Percentiles rank a stretch among this genome's conserved stretches.
phyloP scores from a whole-genome alignment of 257 asterid species.

The Ophiorrhiza pumila region DNA sequence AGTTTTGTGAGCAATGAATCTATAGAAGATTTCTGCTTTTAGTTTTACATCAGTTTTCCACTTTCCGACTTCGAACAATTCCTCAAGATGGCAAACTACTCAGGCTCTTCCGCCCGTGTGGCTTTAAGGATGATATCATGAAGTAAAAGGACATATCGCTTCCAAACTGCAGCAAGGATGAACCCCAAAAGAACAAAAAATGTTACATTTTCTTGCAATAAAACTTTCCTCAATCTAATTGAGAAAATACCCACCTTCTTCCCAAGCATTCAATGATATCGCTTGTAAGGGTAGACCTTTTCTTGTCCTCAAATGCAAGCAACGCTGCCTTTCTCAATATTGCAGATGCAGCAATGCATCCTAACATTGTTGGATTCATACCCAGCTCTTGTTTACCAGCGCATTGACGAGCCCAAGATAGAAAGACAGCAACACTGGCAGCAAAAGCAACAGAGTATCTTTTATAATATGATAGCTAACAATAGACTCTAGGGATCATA shows the following conservation, averaged over 20 bases:
- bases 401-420: slow-evolving; percentile 72
- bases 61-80: background rate
- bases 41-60: background rate
- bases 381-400: slow-evolving; percentile 32
- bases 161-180: slow-evolving; percentile 57
- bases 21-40: background rate
- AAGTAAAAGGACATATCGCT: slow-evolving; percentile 57
- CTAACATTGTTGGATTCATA: slow-evolving; percentile 55
- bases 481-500: background rate
- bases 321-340: slow-evolving; percentile 81
- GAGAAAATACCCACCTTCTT: slow-evolving; percentile 40
- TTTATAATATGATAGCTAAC: background rate
- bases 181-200: background rate
- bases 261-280: slow-evolving; percentile 90
- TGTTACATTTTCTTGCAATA: background rate
- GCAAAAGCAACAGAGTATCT: background rate
- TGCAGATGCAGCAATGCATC: slow-evolving; percentile 77
- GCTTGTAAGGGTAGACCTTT: slow-evolving; percentile 77
- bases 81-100: background rate
- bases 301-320: slow-evolving; percentile 60
- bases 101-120: background rate
- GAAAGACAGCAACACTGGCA: slow-evolving; percentile 75
- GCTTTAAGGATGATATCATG: background rate
- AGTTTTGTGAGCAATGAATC: too few species aligned
- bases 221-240: background rate